Conservation (phyloP, 1,139 yeast species). For the Taphrina betulina region DNA sequence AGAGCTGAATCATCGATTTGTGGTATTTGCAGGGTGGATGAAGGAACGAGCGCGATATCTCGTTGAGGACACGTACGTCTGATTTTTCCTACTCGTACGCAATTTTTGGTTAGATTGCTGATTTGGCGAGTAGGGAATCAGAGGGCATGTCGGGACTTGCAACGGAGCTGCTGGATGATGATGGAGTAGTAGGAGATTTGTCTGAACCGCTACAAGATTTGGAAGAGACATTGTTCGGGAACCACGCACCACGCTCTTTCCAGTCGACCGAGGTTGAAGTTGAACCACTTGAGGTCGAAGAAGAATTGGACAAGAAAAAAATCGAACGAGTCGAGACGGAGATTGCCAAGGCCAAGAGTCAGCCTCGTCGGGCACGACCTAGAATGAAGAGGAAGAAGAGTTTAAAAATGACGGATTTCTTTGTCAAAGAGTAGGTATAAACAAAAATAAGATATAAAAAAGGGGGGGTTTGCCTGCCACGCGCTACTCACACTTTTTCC, state of each 20-base stretch:
- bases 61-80: constrained; percentile 27
- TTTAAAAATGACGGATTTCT: constrained; percentile 27
- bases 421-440: constrained; percentile 7
- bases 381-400: constrained; percentile 11
- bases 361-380: constrained; percentile 13
- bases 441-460: no score
- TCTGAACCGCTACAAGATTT: no score
- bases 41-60: constrained; percentile 13
- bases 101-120: no score
- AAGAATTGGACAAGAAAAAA: not conserved
- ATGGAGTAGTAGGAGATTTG: constrained; percentile 6
- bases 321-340: no score
- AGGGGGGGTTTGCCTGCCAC: no score
- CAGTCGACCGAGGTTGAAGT: no score
- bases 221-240: constrained; percentile 1
- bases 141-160: no score
- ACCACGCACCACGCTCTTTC: constrained; percentile 18
- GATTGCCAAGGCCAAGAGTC: no score
- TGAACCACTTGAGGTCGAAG: not conserved
- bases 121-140: no score
- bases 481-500: no score
- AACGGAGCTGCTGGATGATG: not conserved
- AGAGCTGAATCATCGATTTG: constrained; percentile 62
- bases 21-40: constrained; percentile 33
- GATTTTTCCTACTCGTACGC: no score